Percentiles rank a stretch among this genome's conserved stretches.
Conservation (phyloP, 2,329 filamentous ascomycete genomes). For the Blastomyces percursus region DNA sequence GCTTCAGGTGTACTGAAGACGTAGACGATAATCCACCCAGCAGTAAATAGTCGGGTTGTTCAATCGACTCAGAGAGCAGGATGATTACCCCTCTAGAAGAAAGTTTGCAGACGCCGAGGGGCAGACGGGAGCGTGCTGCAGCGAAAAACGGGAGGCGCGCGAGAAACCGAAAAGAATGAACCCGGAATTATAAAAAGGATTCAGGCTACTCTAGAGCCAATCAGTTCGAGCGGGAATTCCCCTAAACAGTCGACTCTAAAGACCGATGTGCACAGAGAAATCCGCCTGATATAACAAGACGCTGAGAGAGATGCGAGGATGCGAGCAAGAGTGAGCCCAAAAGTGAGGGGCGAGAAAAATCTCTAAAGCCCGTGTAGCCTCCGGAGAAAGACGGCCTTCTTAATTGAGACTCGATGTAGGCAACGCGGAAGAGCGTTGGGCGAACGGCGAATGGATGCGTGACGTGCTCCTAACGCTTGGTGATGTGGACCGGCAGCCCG, state of each 20-base stretch:
- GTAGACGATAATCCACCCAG: not conserved
- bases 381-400: not conserved
- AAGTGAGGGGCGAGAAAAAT: not conserved
- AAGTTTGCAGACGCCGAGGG: not conserved
- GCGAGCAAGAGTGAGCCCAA: not conserved
- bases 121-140: not conserved
- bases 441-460: not conserved
- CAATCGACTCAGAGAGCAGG: not conserved
- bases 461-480: not conserved
- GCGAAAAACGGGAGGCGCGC: not conserved
- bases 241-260: not conserved
- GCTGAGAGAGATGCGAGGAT: no score
- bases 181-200: not conserved
- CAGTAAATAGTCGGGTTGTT: not conserved
- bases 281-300: no score
- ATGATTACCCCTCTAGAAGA: not conserved
- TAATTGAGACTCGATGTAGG: not conserved
- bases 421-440: not conserved
- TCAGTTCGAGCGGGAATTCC: not conserved
- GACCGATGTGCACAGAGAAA: not conserved
- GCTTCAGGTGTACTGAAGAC: not conserved
- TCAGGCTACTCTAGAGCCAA: slow-evolving; percentile 11
- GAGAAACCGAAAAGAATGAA: not conserved
- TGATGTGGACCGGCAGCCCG: slow-evolving; percentile 1
- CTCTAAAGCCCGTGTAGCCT: not conserved